Evolutionary conservation across 2,329 filamentous ascomycete species (phyloP), one percentile per base, ranked within the genome.

Genomic region (Aplosporella prunicola): DNA sequence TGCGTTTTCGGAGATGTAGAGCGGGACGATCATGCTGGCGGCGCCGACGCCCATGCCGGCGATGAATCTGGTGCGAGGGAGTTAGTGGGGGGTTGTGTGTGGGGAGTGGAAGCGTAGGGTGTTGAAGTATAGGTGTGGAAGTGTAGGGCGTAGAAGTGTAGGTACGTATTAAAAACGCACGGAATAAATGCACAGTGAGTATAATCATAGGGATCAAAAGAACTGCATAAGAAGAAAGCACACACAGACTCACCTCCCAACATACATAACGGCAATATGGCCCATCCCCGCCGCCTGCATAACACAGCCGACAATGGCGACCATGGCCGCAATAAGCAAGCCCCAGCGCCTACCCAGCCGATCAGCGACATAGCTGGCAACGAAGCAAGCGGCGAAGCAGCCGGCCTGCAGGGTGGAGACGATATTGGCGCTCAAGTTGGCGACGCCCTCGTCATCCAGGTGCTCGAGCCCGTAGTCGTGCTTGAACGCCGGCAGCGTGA

Each of bases 351-450:
- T 69, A 11, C 78, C 78, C 46, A 59, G 72, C 45, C 52, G 58
- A 47, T 77, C 73, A 5, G 72, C 66, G 28, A 71, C 48, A 62
- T 66, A 74, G 22, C 66, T 67, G 5, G 71, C 69, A n/a, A 72
- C 43, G 44, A 82, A 65, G 41, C 76, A 76, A 23, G 78, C 77
- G 35, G 72, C 64, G 54, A 82, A 82, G 44, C 76, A 80, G 71
- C 70, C 24, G 60, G 3, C 78, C 57, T 83, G 78, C 8, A 83
- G 68, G 1, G 74, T 79, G n/a, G 77, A 80, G 18, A 82, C 80
- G 41, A 84, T 78, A 51, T 81, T 82, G 45, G 78, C 74, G 31
- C 70, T 71, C 32, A 80, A 61, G 46, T 76, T 69, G 20, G 71
- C 70, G 18, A 61, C 13, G 10, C 27, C 35, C 2, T 64, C 54